Conservation (phyloP, 2,329 filamentous ascomycete genomes). For the Westerdykella ornata region DNA sequence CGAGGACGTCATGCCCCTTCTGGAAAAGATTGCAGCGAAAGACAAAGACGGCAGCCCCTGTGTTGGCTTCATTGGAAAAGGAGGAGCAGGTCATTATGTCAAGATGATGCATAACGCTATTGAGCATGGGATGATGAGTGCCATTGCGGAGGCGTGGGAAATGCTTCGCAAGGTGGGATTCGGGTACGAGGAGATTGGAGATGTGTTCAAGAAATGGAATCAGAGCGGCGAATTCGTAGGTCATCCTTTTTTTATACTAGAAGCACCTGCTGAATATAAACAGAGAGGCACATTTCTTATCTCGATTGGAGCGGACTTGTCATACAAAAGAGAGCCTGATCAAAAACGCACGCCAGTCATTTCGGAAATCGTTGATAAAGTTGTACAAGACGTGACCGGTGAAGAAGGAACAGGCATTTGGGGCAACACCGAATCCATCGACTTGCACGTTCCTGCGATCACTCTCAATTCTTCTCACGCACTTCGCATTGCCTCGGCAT, state of each 20-base stretch:
- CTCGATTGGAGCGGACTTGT: slow-evolving; percentile 57
- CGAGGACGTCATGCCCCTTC: slow-evolving; percentile 54
- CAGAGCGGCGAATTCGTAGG: slow-evolving; percentile 49
- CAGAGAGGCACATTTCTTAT: slow-evolving; percentile 55
- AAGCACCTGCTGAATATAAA: slow-evolving; percentile 4
- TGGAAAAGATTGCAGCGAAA: slow-evolving; percentile 57
- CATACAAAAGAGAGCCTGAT: slow-evolving; percentile 44
- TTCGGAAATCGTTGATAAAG: slow-evolving; percentile 59
- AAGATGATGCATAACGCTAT: slow-evolving; percentile 75
- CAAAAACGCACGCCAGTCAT: slow-evolving; percentile 46
- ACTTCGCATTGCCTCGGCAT: slow-evolving; percentile 57
- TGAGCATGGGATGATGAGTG: slow-evolving; percentile 64
- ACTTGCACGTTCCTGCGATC: slow-evolving; percentile 56
- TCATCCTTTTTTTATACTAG: not conserved
- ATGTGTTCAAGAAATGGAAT: slow-evolving; percentile 57
- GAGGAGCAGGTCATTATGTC: slow-evolving; percentile 62
- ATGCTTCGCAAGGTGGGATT: slow-evolving; percentile 56
- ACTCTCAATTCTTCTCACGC: slow-evolving; percentile 59
- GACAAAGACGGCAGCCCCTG: slow-evolving; percentile 55
- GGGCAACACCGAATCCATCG: slow-evolving; percentile 57
- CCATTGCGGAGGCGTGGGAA: slow-evolving; percentile 58
- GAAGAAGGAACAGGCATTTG: slow-evolving; percentile 63
- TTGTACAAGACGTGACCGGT: slow-evolving; percentile 61
- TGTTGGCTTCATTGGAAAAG: slow-evolving; percentile 54
- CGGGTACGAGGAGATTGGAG: slow-evolving; percentile 54